phyloP scores from a whole-genome alignment of 768 basidiomycete genomes.

The Crucibulum laeve region DNA sequence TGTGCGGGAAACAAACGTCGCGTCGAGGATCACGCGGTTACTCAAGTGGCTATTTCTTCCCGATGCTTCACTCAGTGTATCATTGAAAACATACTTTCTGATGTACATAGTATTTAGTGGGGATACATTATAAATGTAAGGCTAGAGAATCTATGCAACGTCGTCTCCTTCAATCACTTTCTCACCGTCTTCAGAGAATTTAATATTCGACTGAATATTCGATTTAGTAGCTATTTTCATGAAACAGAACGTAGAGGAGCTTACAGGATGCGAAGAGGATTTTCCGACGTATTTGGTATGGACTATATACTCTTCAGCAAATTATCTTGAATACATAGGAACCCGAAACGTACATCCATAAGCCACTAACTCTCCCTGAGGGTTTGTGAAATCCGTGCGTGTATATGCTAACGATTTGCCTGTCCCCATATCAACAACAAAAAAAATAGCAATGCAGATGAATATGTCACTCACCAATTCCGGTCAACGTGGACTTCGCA shows the following conservation, averaged over 20 bases:
- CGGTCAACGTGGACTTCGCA: conserved; percentile 61
- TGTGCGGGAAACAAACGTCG: not conserved
- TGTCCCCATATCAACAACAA: conserved; percentile 19
- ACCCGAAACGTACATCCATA: conserved; percentile 62
- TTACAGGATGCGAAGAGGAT: conserved; percentile 43
- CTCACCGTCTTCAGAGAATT: conserved; percentile 77
- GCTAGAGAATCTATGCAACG: conserved; percentile 32
- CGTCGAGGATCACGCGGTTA: too few relatives aligned
- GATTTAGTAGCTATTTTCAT: conserved; percentile 1
- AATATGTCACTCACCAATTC: conserved; percentile 47
- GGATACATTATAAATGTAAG: too few relatives aligned
- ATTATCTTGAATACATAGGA: not conserved
- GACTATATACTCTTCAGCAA: conserved; percentile 33
- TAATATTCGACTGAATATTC: conserved; percentile 59
- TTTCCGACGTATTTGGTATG: conserved; percentile 86
- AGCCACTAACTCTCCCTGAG: conserved; percentile 66
- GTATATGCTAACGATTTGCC: conserved; percentile 81
- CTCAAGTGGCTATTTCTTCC: too few relatives aligned
- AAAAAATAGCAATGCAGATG: not conserved
- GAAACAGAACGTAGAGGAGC: conserved; percentile 11
- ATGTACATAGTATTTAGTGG: too few relatives aligned
- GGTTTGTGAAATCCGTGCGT: conserved; percentile 67
- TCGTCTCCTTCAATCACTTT: conserved; percentile 62
- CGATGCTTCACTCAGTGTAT: too few relatives aligned
- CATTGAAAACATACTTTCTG: too few relatives aligned